Conservation (phyloP, 345 rosid species). For the Linum lewisii region DNA sequence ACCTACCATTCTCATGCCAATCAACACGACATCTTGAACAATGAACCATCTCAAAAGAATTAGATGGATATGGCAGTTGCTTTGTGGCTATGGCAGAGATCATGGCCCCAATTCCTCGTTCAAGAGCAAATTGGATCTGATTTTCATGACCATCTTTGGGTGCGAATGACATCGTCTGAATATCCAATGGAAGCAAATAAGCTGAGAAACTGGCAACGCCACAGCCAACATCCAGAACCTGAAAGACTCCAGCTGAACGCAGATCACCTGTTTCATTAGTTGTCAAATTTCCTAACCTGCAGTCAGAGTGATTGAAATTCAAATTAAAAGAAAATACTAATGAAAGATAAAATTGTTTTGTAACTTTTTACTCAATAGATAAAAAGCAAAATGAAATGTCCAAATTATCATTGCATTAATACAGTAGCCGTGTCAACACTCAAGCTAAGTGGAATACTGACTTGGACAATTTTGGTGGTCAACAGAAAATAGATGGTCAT, state of each 20-base stretch:
- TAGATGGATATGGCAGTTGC: conserved; percentile 78
- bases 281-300: conserved; percentile 74
- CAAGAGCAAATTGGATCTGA: conserved; percentile 96
- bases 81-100: conserved; percentile 73
- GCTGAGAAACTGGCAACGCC: conserved; percentile 98
- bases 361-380: too few relatives aligned
- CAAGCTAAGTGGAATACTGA: too few relatives aligned
- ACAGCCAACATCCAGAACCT: conserved; percentile 92
- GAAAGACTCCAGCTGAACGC: conserved; percentile 71
- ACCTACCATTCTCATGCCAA: conserved; percentile 86
- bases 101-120: conserved; percentile 88
- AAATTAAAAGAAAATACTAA: neutral
- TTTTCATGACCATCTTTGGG: conserved; percentile 92
- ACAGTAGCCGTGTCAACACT: too few relatives aligned
- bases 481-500: neutral
- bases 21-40: conserved; percentile 96
- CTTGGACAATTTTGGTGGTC: neutral
- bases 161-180: conserved; percentile 94
- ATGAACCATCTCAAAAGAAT: conserved; percentile 93
- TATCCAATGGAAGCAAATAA: conserved; percentile 69
- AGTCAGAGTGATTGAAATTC: conserved; percentile 2
- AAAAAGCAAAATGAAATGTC: too few relatives aligned
- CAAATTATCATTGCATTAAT: too few relatives aligned
- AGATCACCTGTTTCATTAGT: conserved; percentile 77
- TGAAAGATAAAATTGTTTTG: too few relatives aligned